Evolutionary conservation across 2,329 filamentous ascomycete species (phyloP), one percentile per base, ranked within the genome.

Genomic region (Didymellaceae sp.): DNA sequence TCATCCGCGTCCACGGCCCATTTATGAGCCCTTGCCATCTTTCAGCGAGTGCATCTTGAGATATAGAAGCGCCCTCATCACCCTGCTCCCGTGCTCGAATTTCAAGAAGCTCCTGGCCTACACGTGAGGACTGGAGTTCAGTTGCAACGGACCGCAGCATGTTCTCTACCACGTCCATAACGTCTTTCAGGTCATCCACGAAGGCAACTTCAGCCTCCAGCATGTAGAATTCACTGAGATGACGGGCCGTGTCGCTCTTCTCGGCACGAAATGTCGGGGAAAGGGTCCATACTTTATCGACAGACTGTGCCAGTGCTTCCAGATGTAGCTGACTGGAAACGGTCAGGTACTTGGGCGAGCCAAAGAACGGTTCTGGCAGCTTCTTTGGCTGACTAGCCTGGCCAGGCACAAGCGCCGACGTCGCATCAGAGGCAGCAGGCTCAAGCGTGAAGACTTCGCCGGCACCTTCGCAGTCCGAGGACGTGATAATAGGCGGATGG

Each of bases 151-250:
- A 77, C 32, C 84, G 83, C 41, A 97, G 78, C 81, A 96, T 86
- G 45, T 86, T 79, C 72, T 97, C 91, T 2, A 91, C 83, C n/a
- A 93, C 73, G 48, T 86, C 79, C 82, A 96, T 94, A 61, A 99
- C 80, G 20, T 82, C 77, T 22, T 82, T 77, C 58, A 96, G 79
- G 57, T 85, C 77, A 37, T 89, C 80, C 32, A 87, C 83, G 70
- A 96, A 96, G 65, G 86, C 87, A 70, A 92, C 79, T 73, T 99
- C 94, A 13, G 87, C 92, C 74, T 99, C 94, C 2, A 99, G 83
- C 94, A 99, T 97, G 76, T 97, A 97, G 67, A 99, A 97, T 69
- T 99, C 94, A 77, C 91, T 96, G 54, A 99, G 79, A 74, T 99
- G 94, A 21, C 94, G 86, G 5, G 91, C 87, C 0, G 94, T 97